Evolutionary conservation across 495 filamentous ascomycete species (phyloP).

Genomic region (Lineolata rhizophorae): DNA sequence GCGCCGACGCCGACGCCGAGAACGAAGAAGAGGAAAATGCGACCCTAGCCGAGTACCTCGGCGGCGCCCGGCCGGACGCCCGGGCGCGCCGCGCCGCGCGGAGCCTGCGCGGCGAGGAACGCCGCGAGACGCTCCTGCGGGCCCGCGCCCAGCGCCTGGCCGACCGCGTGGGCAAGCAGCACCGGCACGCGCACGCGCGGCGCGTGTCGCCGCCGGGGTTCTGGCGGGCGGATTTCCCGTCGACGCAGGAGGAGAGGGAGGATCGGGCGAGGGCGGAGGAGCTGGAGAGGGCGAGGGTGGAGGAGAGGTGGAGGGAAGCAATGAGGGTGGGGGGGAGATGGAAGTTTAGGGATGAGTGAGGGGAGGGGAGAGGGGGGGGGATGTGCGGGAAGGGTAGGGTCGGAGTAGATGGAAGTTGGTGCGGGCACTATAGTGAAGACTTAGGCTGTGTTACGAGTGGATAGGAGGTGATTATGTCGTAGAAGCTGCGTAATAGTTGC

Average conservation of each 20-base stretch:
- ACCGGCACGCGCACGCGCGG: slow-evolving; percentile 52
- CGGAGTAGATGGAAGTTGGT: no score
- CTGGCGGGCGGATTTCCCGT: slow-evolving; percentile 76
- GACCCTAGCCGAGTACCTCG: slow-evolving; percentile 46
- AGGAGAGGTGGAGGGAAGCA: slow-evolving; percentile 61
- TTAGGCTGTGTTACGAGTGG: no score
- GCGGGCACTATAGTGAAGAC: no score
- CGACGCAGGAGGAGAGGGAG: slow-evolving; percentile 49
- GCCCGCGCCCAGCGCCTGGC: slow-evolving; percentile 47
- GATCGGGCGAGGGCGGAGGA: slow-evolving; percentile 37
- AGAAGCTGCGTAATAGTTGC: no score
- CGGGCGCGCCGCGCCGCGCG: slow-evolving; percentile 18
- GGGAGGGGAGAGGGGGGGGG: no score
- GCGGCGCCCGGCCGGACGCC: slow-evolving; percentile 21
- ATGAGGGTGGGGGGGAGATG: slow-evolving; percentile 53
- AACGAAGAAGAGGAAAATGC: slow-evolving; percentile 17
- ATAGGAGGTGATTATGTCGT: no score
- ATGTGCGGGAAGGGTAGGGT: no score
- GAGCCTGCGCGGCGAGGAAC: no score
- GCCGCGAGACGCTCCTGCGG: slow-evolving; percentile 35
- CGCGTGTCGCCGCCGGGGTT: slow-evolving; percentile 57
- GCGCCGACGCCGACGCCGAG: slow-evolving; percentile 5
- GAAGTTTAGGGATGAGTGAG: slow-evolving; percentile 59
- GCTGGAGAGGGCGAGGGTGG: slow-evolving; percentile 36
- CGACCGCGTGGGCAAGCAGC: slow-evolving; percentile 49